phyloP scores from a whole-genome alignment of 2,329 filamentous ascomycete genomes.

The Didymella lethalis region DNA sequence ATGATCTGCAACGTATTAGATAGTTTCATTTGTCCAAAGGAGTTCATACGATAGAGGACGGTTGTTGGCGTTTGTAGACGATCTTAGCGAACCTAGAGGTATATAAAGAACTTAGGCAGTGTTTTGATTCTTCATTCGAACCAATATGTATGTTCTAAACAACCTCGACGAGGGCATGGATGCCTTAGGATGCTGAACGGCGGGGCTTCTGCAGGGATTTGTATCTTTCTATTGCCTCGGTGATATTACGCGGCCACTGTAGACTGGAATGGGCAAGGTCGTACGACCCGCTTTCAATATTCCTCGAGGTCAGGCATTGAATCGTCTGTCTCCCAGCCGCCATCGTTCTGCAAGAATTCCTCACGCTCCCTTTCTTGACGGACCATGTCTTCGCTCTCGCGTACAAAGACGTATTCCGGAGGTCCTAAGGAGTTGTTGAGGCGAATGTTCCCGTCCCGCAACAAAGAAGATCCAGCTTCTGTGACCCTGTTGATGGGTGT shows the following conservation, averaged over 20 bases:
- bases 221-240: neutral
- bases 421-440: neutral
- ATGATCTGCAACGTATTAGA: neutral
- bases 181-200: neutral
- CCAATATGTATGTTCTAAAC: neutral
- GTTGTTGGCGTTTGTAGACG: neutral
- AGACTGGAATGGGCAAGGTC: neutral
- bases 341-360: no score
- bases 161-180: neutral
- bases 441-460: neutral
- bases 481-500: neutral
- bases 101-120: neutral
- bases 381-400: neutral
- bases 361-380: neutral
- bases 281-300: neutral
- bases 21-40: neutral
- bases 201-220: neutral
- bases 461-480: neutral
- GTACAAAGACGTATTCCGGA: neutral
- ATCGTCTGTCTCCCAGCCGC: neutral
- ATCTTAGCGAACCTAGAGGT: neutral
- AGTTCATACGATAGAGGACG: neutral
- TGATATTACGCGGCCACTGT: neutral
- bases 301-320: conserved; percentile 17
- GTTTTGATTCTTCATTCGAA: neutral